Conservation (phyloP, 345 rosid species). For the Eucalyptus decipiens region DNA sequence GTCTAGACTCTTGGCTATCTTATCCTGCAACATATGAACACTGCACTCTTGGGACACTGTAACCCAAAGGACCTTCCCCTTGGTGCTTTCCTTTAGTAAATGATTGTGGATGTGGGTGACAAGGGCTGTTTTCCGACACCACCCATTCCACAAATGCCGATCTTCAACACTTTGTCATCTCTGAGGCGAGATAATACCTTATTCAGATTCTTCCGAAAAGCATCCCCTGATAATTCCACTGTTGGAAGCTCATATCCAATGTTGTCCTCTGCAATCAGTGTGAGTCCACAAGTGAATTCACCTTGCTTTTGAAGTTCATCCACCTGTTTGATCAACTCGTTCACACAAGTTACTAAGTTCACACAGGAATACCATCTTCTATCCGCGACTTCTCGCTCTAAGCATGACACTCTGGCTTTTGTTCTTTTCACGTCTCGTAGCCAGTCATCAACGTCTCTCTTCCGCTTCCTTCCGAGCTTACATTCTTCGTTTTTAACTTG, state of each 20-base stretch:
- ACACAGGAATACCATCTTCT: not conserved
- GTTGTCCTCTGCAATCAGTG: not conserved
- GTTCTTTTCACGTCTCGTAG: not conserved
- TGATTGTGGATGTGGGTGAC: not conserved
- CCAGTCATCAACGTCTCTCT: not conserved
- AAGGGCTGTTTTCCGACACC: not conserved
- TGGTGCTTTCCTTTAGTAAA: not conserved
- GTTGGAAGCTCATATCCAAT: not conserved
- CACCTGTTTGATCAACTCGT: not conserved
- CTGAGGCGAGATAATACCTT: not conserved
- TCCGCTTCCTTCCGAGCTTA: not conserved
- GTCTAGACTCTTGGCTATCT: not conserved
- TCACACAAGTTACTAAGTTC: not conserved
- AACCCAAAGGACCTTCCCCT: not conserved
- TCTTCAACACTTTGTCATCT: not conserved
- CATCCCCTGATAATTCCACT: not conserved
- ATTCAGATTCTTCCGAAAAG: not conserved
- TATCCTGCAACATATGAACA: not conserved
- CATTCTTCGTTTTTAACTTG: not conserved
- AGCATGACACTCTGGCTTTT: not conserved
- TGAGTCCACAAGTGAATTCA: not conserved
- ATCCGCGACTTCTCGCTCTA: not conserved
- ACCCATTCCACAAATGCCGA: constrained; percentile 8
- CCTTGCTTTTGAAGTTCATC: not conserved
- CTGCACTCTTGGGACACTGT: not conserved